These are phyloP conservation scores for Stephania japonica DNA, from an alignment of 164 flowering plant genomes.

Conservation along the genomic window DNA sequence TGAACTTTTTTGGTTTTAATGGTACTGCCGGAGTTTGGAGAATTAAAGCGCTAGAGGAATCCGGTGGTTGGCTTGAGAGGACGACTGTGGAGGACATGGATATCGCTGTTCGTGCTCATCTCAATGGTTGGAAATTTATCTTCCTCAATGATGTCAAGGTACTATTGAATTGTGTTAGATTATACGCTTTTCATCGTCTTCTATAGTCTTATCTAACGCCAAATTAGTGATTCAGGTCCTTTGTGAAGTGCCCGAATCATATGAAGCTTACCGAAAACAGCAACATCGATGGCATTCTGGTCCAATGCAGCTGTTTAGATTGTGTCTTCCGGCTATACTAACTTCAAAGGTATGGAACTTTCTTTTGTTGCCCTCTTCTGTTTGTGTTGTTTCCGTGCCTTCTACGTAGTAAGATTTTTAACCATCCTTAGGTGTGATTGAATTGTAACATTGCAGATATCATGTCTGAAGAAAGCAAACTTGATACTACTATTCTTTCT, in stretches of 20 bases:
- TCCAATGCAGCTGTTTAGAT: constrained; percentile 79
- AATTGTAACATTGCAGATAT: constrained; percentile 38
- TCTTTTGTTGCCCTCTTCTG: background rate
- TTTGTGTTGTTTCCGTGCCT: background rate
- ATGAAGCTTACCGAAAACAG: constrained; percentile 78
- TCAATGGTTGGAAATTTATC: constrained; percentile 76
- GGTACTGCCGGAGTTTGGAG: constrained; percentile 91
- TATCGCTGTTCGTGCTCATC: constrained; percentile 80
- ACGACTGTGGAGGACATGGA: constrained; percentile 89
- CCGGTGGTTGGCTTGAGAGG: constrained; percentile 88
- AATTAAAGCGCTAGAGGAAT: constrained; percentile 70
- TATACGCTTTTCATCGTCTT: background rate
- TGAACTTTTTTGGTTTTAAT: constrained; percentile 75
- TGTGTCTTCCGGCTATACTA: constrained; percentile 63
- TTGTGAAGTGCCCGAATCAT: constrained; percentile 82
- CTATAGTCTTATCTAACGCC: background rate
- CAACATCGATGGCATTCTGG: constrained; percentile 93
- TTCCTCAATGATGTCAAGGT: constrained; percentile 78
- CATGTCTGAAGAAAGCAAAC: constrained; percentile 67
- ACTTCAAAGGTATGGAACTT: constrained; percentile 48
- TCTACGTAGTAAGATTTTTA: background rate
- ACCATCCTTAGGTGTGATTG: too few relatives aligned
- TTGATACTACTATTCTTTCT: constrained; percentile 65
- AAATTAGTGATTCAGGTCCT: constrained; percentile 37
- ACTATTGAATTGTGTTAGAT: background rate